Conservation (phyloP, 176 grass and related monocot species). For the Musa acuminata region DNA sequence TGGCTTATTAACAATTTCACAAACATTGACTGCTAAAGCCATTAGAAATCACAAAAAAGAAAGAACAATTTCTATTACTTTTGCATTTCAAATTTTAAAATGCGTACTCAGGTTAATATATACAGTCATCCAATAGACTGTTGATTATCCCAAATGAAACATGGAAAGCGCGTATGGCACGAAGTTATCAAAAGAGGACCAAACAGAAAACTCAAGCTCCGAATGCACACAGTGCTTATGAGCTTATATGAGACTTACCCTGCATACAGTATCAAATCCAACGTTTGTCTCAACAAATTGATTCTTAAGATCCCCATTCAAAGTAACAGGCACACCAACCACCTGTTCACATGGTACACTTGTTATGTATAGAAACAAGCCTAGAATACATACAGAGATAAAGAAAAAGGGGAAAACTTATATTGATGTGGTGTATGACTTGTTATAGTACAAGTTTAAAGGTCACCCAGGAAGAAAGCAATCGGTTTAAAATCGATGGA, state of each 20-base stretch:
- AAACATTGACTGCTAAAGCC: background rate
- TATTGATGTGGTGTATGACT: too few relatives aligned
- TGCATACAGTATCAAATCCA: conserved; percentile 68
- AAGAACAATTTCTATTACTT: background rate
- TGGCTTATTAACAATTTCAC: background rate
- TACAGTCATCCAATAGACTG: background rate
- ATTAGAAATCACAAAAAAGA: background rate
- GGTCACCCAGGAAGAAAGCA: too few relatives aligned
- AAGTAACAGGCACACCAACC: conserved; percentile 54
- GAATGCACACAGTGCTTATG: background rate
- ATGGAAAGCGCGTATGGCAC: background rate
- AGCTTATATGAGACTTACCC: conserved; percentile 25
- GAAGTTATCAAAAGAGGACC: background rate
- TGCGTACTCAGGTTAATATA: background rate
- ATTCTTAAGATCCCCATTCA: conserved; percentile 69
- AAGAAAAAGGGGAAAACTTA: background rate
- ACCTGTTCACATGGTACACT: conserved; percentile 27
- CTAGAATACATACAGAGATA: background rate
- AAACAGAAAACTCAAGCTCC: background rate
- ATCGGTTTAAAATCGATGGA: too few relatives aligned
- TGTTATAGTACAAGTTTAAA: too few relatives aligned
- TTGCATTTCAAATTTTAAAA: background rate
- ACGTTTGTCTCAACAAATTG: conserved; percentile 66
- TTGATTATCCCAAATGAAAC: background rate
- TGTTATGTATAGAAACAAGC: background rate